Evolutionary conservation across 768 basidiomycete species (phyloP).

Genomic region (Suillus clintonianus): DNA sequence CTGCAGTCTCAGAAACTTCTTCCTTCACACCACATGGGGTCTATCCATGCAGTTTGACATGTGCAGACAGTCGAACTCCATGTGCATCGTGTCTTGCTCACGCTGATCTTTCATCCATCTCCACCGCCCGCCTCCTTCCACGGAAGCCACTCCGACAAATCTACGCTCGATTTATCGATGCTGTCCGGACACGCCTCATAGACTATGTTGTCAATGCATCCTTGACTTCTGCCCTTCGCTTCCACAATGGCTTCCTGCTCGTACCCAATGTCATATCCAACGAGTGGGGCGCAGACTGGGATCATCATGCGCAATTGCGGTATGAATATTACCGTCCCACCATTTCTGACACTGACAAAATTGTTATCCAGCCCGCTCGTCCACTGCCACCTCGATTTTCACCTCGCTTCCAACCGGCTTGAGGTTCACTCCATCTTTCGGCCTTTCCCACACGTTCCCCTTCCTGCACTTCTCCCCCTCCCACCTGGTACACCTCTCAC

Average conservation of each 20-base stretch:
- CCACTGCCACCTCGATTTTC: slow-evolving; percentile 60
- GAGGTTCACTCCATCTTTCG: slow-evolving; percentile 65
- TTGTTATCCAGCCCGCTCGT: slow-evolving; percentile 51
- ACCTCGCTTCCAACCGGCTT: slow-evolving; percentile 48
- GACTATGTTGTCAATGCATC: slow-evolving; percentile 54
- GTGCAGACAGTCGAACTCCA: slow-evolving; percentile 40
- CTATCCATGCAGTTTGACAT: slow-evolving; percentile 55
- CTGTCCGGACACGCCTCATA: slow-evolving; percentile 53
- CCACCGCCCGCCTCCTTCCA: slow-evolving; percentile 44
- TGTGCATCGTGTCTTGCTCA: slow-evolving; percentile 39
- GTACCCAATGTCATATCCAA: slow-evolving; percentile 42
- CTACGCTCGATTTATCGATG: slow-evolving; percentile 55
- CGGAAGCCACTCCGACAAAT: slow-evolving; percentile 43
- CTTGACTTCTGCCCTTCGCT: slow-evolving; percentile 46
- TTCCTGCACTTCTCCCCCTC: slow-evolving; percentile 43
- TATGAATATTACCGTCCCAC: slow-evolving; percentile 16
- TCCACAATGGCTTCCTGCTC: slow-evolving; percentile 68
- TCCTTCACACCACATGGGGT: slow-evolving; percentile 50
- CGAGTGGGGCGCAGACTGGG: slow-evolving; percentile 71
- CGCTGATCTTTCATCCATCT: slow-evolving; percentile 23
- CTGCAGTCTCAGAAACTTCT: slow-evolving; percentile 42
- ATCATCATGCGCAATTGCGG: slow-evolving; percentile 53
- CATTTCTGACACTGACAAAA: slow-evolving; percentile 2
- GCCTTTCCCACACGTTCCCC: slow-evolving; percentile 58
- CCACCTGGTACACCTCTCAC: slow-evolving; percentile 66